Evolutionary conservation across 228 moss, liverwort and hornwort genomes (phyloP), one percentile per base, ranked within the genome.

Genomic region (Sphagnum magellanicum): DNA sequence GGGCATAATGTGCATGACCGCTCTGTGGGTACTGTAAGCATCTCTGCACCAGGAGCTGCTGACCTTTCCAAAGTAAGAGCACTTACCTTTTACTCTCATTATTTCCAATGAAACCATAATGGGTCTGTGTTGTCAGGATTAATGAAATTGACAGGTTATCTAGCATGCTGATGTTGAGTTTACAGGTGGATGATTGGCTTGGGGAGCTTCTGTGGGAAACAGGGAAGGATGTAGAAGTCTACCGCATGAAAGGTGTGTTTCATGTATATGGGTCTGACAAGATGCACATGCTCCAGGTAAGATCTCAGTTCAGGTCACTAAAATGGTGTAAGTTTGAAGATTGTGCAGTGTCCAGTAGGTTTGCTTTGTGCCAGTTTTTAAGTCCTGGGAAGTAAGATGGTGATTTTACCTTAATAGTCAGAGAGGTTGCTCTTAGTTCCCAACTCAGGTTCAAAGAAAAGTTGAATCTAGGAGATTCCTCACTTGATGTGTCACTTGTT

Each of bases 171-270:
- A 32, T 32, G 32, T 32, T 32, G 32, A 32, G n/a, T 57, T 73
- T 75, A 70, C 83, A 92, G 92, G 80, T 90, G n/a, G 74, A 92
- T 77, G 83, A 80, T 32, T 92, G 92, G 92, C 90, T 92, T 65
- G 87, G 83, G 67, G 79, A 85, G 67, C 76, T 92, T 61, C 72
- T 92, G 69, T 92, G 92, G 92, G 92, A 92, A 63, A 79, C 72
- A 61, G 78, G 77, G 48, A 75, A 32, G 51, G 77, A 84, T 49
- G 59, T 52, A 51, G 92, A 92, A 74, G 80, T 92, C n/a, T 92
- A 81, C 69, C 92, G 92, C 65, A 83, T 92, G 85, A 90, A 92
- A 78, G 92, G 92, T 49, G 76, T 86, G 67, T 64, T 92, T 6
- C 79, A 88, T 58, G 73, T 92, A 68, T 70, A 81, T 48, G 81